A percentile compares a stretch with the other conserved stretches of the same genome.
Conservation (phyloP, 2,329 filamentous ascomycete species). For the Phyllosticta ampelicida region DNA sequence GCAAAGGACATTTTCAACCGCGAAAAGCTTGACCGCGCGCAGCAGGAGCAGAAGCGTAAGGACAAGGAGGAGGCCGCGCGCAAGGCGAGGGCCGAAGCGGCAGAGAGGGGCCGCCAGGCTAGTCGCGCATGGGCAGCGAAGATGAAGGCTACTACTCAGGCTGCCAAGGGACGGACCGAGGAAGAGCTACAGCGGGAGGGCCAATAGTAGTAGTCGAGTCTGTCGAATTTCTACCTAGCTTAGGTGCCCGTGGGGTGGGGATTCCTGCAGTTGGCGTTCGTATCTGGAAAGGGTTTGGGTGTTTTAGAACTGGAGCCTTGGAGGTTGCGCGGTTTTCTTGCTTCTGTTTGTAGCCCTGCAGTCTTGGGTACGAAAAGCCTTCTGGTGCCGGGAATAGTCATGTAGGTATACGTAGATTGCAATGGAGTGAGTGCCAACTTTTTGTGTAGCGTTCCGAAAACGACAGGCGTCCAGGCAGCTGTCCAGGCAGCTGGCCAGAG, state of each 20-base stretch:
- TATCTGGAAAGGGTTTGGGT: too few species aligned
- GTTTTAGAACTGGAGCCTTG: too few species aligned
- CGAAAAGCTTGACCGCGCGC: slow-evolving; percentile 31
- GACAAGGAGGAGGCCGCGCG: slow-evolving; percentile 40
- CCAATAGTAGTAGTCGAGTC: background rate
- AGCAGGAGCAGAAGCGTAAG: slow-evolving; percentile 22
- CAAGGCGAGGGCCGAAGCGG: slow-evolving; percentile 35
- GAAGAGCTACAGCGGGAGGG: slow-evolving; percentile 4
- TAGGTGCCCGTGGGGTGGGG: background rate
- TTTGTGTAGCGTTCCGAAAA: too few species aligned
- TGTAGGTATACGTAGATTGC: too few species aligned
- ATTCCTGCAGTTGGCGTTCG: background rate
- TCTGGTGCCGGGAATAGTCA: too few species aligned
- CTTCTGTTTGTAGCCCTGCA: too few species aligned
- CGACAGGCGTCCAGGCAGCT: too few species aligned
- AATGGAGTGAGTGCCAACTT: too few species aligned
- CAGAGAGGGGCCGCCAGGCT: slow-evolving; percentile 33
- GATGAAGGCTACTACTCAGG: slow-evolving; percentile 20
- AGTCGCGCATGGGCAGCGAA: slow-evolving; percentile 41
- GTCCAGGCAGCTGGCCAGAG: too few species aligned
- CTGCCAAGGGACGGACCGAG: too few species aligned
- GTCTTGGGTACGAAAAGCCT: too few species aligned
- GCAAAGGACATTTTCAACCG: slow-evolving; percentile 38
- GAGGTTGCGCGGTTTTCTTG: too few species aligned
- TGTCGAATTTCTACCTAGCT: background rate